Conservation (phyloP, 129 eudicot species). For the Silybum marianum region DNA sequence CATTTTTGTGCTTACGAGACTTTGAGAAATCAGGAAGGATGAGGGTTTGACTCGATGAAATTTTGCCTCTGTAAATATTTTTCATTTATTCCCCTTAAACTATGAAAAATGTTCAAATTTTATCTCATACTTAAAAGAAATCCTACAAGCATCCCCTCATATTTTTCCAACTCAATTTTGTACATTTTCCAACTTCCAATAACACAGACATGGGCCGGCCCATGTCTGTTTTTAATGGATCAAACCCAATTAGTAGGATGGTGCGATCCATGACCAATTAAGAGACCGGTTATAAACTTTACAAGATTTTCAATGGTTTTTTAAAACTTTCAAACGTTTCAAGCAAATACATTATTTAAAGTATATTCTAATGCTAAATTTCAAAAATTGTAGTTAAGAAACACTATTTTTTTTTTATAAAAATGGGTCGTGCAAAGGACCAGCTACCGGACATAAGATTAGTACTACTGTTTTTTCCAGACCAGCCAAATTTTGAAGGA, state of each 20-base stretch:
- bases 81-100: neutral
- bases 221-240: neutral
- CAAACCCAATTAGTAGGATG: neutral
- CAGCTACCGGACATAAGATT: too few species aligned
- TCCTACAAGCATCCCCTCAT: neutral
- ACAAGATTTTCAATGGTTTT: too few species aligned
- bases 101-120: neutral
- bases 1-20: slow-evolving; percentile 40
- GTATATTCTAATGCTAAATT: too few species aligned
- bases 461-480: too few species aligned
- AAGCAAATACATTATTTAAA: too few species aligned
- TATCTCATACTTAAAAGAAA: neutral
- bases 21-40: slow-evolving; percentile 13
- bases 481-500: too few species aligned
- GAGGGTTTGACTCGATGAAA: slow-evolving; percentile 25
- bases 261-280: neutral
- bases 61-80: neutral
- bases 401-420: too few species aligned
- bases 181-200: neutral
- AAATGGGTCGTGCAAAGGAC: too few species aligned
- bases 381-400: too few species aligned
- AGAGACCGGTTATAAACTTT: too few species aligned
- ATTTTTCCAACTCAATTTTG: neutral
- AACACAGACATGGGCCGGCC: neutral
- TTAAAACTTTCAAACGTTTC: too few species aligned